A percentile compares a stretch with the other conserved stretches of the same genome.
These are phyloP conservation scores for Ochromonadaceae sp. DNA, from an alignment of 352 stramenopile genomes.

Conservation along the genomic window DNA sequence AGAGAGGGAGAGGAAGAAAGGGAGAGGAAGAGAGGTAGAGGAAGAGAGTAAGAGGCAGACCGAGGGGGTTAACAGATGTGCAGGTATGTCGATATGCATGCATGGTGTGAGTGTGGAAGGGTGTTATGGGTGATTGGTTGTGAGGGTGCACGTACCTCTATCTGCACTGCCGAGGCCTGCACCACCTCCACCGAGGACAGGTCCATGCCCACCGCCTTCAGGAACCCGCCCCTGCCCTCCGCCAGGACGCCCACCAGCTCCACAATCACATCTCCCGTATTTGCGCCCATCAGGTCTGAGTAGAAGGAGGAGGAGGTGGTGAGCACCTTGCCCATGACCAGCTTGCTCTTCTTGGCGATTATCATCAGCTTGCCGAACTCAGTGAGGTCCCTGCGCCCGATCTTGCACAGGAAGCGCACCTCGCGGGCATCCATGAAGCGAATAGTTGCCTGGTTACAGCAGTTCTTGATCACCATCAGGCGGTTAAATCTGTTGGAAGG, in stretches of 20 bases:
- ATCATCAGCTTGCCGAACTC: no score
- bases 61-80: neutral
- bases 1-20: no score
- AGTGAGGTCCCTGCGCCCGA: no score
- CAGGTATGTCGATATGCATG: no score
- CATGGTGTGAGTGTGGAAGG: no score
- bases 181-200: no score
- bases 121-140: no score
- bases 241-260: slow-evolving; percentile 7
- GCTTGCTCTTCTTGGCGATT: neutral
- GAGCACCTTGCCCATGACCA: neutral
- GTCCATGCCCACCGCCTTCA: no score
- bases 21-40: no score
- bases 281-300: neutral
- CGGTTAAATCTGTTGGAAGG: slow-evolving; percentile 1
- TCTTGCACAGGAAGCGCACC: neutral
- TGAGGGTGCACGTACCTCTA: no score
- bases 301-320: neutral
- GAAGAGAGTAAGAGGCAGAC: neutral
- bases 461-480: neutral
- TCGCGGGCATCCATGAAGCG: neutral
- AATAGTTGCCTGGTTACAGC: neutral
- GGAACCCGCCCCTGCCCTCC: no score
- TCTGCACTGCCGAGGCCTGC: no score
- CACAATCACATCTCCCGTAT: neutral